phyloP scores from a whole-genome alignment of 2,329 filamentous ascomycete genomes.

The Reticulascus tulasneorum region DNA sequence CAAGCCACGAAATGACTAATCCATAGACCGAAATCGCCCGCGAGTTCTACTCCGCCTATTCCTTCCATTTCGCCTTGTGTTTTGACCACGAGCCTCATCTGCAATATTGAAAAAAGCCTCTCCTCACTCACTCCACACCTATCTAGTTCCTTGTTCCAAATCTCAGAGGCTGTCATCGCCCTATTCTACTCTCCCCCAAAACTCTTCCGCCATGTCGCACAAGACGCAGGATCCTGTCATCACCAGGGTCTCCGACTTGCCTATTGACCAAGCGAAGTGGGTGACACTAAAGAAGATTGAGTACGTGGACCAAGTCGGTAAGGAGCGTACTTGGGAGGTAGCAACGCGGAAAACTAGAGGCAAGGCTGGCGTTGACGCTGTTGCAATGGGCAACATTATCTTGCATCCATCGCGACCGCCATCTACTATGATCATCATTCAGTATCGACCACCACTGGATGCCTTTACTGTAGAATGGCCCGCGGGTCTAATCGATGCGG shows the following conservation, averaged over 20 bases:
- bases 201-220: slow-evolving; percentile 26
- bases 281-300: slow-evolving; percentile 52
- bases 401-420: slow-evolving; percentile 38
- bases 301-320: slow-evolving; percentile 54
- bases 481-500: slow-evolving; percentile 48
- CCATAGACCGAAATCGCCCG: no score
- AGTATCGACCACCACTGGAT: slow-evolving; percentile 48
- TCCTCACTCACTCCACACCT: no score
- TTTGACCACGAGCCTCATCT: no score
- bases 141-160: no score
- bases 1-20: no score
- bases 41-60: no score
- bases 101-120: no score
- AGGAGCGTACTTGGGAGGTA: slow-evolving; percentile 55
- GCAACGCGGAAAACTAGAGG: slow-evolving; percentile 54
- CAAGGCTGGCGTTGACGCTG: slow-evolving; percentile 53
- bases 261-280: slow-evolving; percentile 51
- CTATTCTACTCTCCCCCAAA: background rate
- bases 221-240: slow-evolving; percentile 42
- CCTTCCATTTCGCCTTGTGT: no score
- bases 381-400: slow-evolving; percentile 59
- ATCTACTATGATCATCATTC: slow-evolving; percentile 47
- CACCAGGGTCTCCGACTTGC: slow-evolving; percentile 42
- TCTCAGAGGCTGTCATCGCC: no score
- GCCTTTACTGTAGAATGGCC: slow-evolving; percentile 51